Evolutionary conservation across 2,329 filamentous ascomycete species (phyloP).

Genomic region (Bisporella sp.): DNA sequence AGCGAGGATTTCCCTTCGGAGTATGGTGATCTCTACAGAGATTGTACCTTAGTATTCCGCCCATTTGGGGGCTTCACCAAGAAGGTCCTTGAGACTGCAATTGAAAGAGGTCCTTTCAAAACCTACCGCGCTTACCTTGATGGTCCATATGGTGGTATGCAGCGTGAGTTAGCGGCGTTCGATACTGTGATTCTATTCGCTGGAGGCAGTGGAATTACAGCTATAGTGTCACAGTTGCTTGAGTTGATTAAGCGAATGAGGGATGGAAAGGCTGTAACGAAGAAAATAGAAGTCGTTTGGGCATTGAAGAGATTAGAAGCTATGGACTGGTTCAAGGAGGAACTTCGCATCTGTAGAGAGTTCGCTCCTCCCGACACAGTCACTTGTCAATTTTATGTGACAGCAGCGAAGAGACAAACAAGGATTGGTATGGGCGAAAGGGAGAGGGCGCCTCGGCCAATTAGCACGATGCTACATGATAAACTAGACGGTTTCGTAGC

Average conservation of each 20-base stretch:
- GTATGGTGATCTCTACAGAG: slow-evolving; percentile 80
- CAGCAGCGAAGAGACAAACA: slow-evolving; percentile 52
- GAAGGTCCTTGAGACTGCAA: slow-evolving; percentile 72
- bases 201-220: slow-evolving; percentile 90
- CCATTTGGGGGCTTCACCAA: slow-evolving; percentile 88
- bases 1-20: slow-evolving; percentile 90
- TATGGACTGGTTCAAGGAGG: slow-evolving; percentile 97
- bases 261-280: slow-evolving; percentile 88
- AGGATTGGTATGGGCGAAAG: slow-evolving; percentile 16
- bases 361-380: slow-evolving; percentile 82
- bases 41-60: slow-evolving; percentile 86
- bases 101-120: slow-evolving; percentile 82
- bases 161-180: slow-evolving; percentile 80
- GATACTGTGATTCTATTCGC: slow-evolving; percentile 91
- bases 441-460: slow-evolving; percentile 50
- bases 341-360: slow-evolving; percentile 85
- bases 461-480: slow-evolving; percentile 75
- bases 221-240: slow-evolving; percentile 82
- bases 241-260: slow-evolving; percentile 96
- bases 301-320: slow-evolving; percentile 83
- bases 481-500: slow-evolving; percentile 84
- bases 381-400: slow-evolving; percentile 92
- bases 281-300: slow-evolving; percentile 90
- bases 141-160: slow-evolving; percentile 92
- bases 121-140: slow-evolving; percentile 91